Evolutionary conservation across 495 filamentous ascomycete genomes (phyloP), one percentile per base, ranked within the genome.

Genomic region (Penicillium nucicola): DNA sequence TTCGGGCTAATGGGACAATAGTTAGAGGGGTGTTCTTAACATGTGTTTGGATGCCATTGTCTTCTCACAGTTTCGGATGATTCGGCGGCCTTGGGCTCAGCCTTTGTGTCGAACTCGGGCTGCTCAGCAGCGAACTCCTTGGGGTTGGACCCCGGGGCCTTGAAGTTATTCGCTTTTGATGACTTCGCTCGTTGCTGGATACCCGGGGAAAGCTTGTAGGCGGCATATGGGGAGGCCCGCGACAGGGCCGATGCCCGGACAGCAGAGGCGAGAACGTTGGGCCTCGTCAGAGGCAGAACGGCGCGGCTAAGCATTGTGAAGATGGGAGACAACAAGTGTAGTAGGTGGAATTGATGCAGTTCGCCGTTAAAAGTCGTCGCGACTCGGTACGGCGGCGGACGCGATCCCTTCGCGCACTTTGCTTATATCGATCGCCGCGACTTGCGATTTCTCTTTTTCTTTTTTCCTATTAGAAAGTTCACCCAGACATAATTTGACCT

Each of bases 401-500:
- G 55, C 33, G 42, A 34, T 30, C 65, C 61, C 48, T 23, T 38
- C 48, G 52, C 58, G 62, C 67, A 72, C 18, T 54, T 57, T 35
- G 34, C 36, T 39, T 57, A 52, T 66, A 65, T 50, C 25, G 25
- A 50, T 62, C 53, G 43, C 44, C 50, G 31, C 44, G 31, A 43
- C 31, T 19, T 18, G 30, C 10, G 20, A 40, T 49, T 45, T 47
- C 30, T 58, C 42, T 56, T 53, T 56, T 64, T 58, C 53, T 66
- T 63, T 59, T 68, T 61, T 57, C 62, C 64, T 64, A 42, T 48
- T 23, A 56, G 75, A 85, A 86, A 86, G 80, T 86, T 86, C 46
- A 82, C 80, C 82, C 79, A 77, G 77, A 62, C 58, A 55, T 70
- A 86, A 83, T 84, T 85, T 85, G 84, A 79, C 84, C 76, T 71